These are phyloP conservation scores for Tolypocladium ovalisporum DNA, from an alignment of 2,329 filamentous ascomycete species.

Conservation along the genomic window DNA sequence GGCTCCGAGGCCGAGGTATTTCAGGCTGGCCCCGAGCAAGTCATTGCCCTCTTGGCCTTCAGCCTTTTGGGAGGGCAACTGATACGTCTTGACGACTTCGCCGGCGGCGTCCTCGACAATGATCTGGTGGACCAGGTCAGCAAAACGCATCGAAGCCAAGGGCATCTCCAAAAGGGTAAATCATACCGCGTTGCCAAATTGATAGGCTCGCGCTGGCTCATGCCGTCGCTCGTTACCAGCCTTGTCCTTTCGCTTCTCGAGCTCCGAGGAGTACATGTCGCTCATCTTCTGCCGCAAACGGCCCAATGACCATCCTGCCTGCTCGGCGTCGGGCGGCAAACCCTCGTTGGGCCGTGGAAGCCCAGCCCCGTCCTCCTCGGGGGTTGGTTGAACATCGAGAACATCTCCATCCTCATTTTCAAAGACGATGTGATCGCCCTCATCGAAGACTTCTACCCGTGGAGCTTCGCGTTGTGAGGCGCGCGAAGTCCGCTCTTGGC, in stretches of 20 bases:
- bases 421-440: conserved; percentile 68
- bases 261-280: conserved; percentile 47
- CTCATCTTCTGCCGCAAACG: conserved; percentile 39
- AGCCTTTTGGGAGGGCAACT: conserved; percentile 49
- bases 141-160: neutral
- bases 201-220: conserved; percentile 72
- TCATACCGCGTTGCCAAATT: conserved; percentile 68
- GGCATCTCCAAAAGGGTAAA: neutral
- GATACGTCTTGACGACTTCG: conserved; percentile 77
- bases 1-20: conserved; percentile 42
- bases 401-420: conserved; percentile 87
- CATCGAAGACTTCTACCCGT: conserved; percentile 62
- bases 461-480: conserved; percentile 6
- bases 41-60: conserved; percentile 28
- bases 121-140: conserved; percentile 38
- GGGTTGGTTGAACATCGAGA: conserved; percentile 44
- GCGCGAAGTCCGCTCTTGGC: neutral
- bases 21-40: conserved; percentile 33
- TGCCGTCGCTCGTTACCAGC: conserved; percentile 48
- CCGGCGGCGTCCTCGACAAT: conserved; percentile 82
- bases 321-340: conserved; percentile 4
- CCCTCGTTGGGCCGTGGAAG: neutral
- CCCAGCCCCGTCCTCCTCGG: conserved; percentile 1
- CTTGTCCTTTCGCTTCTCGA: conserved; percentile 52
- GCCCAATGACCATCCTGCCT: conserved; percentile 19